phyloP scores from a whole-genome alignment of 225 moss, liverwort and hornwort genomes.

The Physcomitrium patens region DNA sequence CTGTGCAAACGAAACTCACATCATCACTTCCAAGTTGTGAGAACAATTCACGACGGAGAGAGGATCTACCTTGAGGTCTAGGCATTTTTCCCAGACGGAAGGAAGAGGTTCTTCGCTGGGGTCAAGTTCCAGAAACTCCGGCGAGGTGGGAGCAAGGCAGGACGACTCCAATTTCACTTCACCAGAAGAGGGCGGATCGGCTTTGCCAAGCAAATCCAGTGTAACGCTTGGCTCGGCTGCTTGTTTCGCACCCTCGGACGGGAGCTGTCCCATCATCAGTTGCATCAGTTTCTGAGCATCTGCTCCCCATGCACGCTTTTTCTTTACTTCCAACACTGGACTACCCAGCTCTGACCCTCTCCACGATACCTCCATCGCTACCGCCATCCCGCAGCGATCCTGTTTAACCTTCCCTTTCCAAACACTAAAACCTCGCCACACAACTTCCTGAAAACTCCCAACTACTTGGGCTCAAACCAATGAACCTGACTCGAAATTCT shows the following conservation, averaged over 20 bases:
- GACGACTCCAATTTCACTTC: constrained; percentile 1
- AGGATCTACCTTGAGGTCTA: constrained; percentile 60
- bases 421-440: too few relatives aligned
- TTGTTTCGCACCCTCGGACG: not conserved
- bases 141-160: not conserved
- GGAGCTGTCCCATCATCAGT: constrained; percentile 71
- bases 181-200: constrained; percentile 6
- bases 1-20: too few relatives aligned
- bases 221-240: constrained; percentile 38
- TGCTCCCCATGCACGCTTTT: constrained; percentile 63
- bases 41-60: not conserved
- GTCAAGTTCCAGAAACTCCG: constrained; percentile 59
- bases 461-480: too few relatives aligned
- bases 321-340: constrained; percentile 24
- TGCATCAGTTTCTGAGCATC: constrained; percentile 69
- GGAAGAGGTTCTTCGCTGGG: constrained; percentile 48
- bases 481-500: too few relatives aligned
- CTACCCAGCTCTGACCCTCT: constrained; percentile 44
- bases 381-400: constrained; percentile 33
- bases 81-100: constrained; percentile 63
- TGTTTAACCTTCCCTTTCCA: too few relatives aligned
- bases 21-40: too few relatives aligned
- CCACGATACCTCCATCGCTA: constrained; percentile 48
- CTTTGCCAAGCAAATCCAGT: constrained; percentile 45
- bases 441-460: too few relatives aligned